phyloP scores from a whole-genome alignment of 208 protist species.

The Wallacemonas collosoma region DNA sequence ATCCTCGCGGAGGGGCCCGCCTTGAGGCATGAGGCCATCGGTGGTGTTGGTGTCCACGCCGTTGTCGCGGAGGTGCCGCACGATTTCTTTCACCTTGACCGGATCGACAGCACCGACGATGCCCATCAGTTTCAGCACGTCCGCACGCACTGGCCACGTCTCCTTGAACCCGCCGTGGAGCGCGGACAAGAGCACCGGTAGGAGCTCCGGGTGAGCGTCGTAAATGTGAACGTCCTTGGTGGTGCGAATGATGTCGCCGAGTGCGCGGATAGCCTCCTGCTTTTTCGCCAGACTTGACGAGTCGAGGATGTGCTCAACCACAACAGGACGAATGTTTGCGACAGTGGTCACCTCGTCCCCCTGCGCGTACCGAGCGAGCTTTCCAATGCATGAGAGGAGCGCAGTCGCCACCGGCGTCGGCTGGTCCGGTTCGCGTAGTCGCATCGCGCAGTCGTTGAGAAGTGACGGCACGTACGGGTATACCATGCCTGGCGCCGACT shows the following conservation, averaged over 20 bases:
- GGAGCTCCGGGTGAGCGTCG: conserved; percentile 72
- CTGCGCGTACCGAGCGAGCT: conserved; percentile 82
- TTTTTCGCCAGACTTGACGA: conserved; percentile 83
- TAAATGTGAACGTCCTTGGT: conserved; percentile 87
- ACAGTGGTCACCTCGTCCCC: conserved; percentile 74
- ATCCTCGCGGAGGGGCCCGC: conserved; percentile 41
- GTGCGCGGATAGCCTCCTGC: conserved; percentile 79
- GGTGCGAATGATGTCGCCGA: conserved; percentile 87
- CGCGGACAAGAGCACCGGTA: conserved; percentile 77
- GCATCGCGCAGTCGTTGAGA: conserved; percentile 64
- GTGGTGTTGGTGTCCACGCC: conserved; percentile 19
- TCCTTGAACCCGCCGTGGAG: conserved; percentile 90
- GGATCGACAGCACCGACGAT: conserved; percentile 89
- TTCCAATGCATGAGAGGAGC: conserved; percentile 80
- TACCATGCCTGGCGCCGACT: conserved; percentile 78
- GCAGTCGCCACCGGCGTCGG: conserved; percentile 62
- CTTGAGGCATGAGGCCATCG: conserved; percentile 8
- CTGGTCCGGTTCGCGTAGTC: conserved; percentile 59
- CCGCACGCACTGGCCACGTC: conserved; percentile 81
- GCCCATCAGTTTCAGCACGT: conserved; percentile 90
- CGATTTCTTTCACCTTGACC: conserved; percentile 80
- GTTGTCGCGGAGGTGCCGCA: conserved; percentile 51
- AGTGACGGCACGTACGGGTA: conserved; percentile 83
- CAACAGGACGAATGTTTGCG: conserved; percentile 59
- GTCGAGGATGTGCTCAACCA: conserved; percentile 83